Percentiles rank a stretch among this genome's conserved stretches.
Evolutionary conservation across 129 eudicot genomes (phyloP).

Genomic region (Flaveria robusta): DNA sequence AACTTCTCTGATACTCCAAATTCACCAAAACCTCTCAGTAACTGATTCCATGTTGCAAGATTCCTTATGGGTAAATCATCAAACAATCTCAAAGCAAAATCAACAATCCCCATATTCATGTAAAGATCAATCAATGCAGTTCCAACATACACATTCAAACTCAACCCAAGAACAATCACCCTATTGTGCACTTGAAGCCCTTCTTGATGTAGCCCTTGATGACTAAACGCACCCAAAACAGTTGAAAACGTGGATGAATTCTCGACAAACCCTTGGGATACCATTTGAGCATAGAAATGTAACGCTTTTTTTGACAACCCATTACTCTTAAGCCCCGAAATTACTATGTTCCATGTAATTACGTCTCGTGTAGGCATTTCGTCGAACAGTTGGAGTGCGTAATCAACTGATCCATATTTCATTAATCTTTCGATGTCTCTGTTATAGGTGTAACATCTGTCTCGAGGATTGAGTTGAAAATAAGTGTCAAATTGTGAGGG

Average conservation of each 20-base stretch:
- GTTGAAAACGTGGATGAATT: constrained; percentile 71
- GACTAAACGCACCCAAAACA: constrained; percentile 56
- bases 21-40: constrained; percentile 54
- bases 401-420: constrained; percentile 44
- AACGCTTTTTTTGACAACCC: constrained; percentile 45
- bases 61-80: constrained; percentile 55
- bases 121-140: constrained; percentile 70
- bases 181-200: constrained; percentile 66
- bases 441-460: constrained; percentile 36
- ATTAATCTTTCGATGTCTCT: constrained; percentile 37
- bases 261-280: constrained; percentile 57
- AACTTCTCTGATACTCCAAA: constrained; percentile 48
- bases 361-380: constrained; percentile 64
- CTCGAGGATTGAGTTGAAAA: constrained; percentile 32
- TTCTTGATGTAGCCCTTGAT: constrained; percentile 43
- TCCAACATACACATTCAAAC: constrained; percentile 52
- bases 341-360: constrained; percentile 68
- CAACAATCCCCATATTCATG: constrained; percentile 48
- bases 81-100: constrained; percentile 59
- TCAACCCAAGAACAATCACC: constrained; percentile 57
- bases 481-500: constrained; percentile 33
- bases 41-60: constrained; percentile 67
- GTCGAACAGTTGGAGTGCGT: constrained; percentile 69
- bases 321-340: constrained; percentile 56
- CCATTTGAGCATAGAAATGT: constrained; percentile 54